phyloP scores from a whole-genome alignment of 768 basidiomycete species.

The Amanita jacksonii region DNA sequence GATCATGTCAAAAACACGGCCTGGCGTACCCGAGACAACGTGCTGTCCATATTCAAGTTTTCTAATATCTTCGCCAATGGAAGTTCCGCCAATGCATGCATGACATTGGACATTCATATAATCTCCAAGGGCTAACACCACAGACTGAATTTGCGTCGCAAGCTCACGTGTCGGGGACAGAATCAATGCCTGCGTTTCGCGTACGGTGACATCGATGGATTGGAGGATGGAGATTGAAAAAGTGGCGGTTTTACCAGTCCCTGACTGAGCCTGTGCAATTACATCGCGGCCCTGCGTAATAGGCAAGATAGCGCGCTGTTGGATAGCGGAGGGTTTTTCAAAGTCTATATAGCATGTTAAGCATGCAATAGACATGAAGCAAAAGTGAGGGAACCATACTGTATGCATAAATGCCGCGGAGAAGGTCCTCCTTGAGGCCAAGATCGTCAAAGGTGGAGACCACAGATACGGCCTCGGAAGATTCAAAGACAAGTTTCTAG shows the following conservation, averaged over 20 bases:
- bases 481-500: conserved; percentile 91
- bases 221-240: conserved; percentile 98
- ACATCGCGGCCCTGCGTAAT: conserved; percentile 96
- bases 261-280: conserved; percentile 98
- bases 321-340: conserved; percentile 97
- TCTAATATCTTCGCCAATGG: conserved; percentile 94
- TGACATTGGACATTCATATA: conserved; percentile 99
- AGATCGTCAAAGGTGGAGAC: conserved; percentile 88
- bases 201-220: conserved; percentile 90
- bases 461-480: conserved; percentile 84
- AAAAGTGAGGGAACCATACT: conserved; percentile 40
- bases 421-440: conserved; percentile 86
- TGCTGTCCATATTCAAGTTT: conserved; percentile 98
- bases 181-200: conserved; percentile 94
- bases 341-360: conserved; percentile 43
- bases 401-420: conserved; percentile 97
- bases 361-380: not conserved
- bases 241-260: conserved; percentile 99
- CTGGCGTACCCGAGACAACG: conserved; percentile 94
- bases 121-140: conserved; percentile 91
- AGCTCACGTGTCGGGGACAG: conserved; percentile 98
- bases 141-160: conserved; percentile 98
- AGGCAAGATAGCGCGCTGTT: conserved; percentile 95
- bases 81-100: conserved; percentile 95
- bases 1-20: conserved; percentile 99